phyloP scores from a whole-genome alignment of 352 stramenopile genomes.

The Phytophthora kernoviae region DNA sequence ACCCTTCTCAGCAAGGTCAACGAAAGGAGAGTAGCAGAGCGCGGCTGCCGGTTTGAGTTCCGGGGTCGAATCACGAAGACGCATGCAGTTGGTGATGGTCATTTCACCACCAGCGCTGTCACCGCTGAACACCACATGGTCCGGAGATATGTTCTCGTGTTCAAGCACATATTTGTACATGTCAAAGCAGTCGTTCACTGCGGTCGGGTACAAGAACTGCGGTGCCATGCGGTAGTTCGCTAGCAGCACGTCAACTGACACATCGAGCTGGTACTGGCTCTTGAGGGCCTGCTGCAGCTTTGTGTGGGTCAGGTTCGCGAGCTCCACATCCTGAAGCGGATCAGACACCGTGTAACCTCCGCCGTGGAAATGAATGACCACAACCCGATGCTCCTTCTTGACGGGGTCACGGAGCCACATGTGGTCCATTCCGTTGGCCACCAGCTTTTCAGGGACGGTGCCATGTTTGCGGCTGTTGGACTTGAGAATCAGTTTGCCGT shows the following conservation, averaged over 20 bases:
- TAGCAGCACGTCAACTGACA: slow-evolving; percentile 17
- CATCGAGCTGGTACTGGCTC: slow-evolving; percentile 14
- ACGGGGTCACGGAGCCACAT: slow-evolving; percentile 14
- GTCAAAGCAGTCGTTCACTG: slow-evolving; percentile 14
- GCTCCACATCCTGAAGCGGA: slow-evolving; percentile 10
- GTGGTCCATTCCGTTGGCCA: slow-evolving; percentile 16
- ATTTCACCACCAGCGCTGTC: slow-evolving; percentile 16
- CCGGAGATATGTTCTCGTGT: slow-evolving; percentile 6
- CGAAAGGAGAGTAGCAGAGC: slow-evolving; percentile 17
- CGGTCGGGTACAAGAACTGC: slow-evolving; percentile 15
- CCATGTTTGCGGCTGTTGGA: slow-evolving; percentile 7
- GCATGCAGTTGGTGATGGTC: slow-evolving; percentile 16
- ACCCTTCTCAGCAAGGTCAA: slow-evolving; percentile 10
- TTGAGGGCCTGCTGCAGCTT: slow-evolving; percentile 21
- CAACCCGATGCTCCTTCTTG: slow-evolving; percentile 10
- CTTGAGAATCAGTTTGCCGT: slow-evolving; percentile 7
- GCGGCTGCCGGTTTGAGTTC: slow-evolving; percentile 9
- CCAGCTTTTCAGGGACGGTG: slow-evolving; percentile 12
- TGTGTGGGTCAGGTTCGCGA: slow-evolving; percentile 17
- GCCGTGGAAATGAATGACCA: slow-evolving; percentile 18
- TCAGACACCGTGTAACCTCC: slow-evolving; percentile 10
- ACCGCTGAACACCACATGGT: slow-evolving; percentile 17
- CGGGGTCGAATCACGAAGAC: slow-evolving; percentile 8
- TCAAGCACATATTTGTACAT: slow-evolving; percentile 25
- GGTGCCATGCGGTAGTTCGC: slow-evolving; percentile 19